Conservation (phyloP, 345 rosid genomes). For the Eucalyptus sp. region DNA sequence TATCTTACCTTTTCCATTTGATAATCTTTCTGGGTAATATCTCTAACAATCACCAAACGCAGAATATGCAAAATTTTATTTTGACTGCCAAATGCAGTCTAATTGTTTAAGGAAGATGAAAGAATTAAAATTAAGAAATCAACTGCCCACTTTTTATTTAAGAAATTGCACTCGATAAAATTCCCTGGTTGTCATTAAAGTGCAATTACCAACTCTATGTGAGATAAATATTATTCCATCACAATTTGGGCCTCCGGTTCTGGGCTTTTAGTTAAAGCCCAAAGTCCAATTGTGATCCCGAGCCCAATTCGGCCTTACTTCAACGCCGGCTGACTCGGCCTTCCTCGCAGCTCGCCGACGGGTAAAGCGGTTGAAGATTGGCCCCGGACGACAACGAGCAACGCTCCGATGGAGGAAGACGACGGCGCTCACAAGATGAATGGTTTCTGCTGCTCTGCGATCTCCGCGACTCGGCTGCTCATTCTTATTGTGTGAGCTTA, state of each 20-base stretch:
- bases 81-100: rapidly evolving
- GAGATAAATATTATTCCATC: neutral
- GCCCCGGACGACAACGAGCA: neutral
- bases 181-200: neutral
- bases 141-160: neutral
- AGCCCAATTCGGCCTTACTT: neutral
- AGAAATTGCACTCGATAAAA: neutral
- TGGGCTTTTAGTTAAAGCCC: neutral
- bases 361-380: rapidly evolving
- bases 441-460: no score
- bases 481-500: rapidly evolving
- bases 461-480: no score
- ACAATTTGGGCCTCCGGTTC: neutral
- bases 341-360: rapidly evolving
- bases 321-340: neutral
- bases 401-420: neutral
- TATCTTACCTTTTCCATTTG: no score
- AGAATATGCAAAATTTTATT: no score
- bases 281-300: neutral
- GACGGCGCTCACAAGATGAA: neutral
- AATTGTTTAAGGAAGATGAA: neutral
- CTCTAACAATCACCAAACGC: rapidly evolving
- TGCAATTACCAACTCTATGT: neutral
- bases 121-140: neutral
- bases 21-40: no score